A percentile compares a stretch with the other conserved stretches of the same genome.
Evolutionary conservation across 352 stramenopile species (phyloP).

Genomic region (Pythium sp.): DNA sequence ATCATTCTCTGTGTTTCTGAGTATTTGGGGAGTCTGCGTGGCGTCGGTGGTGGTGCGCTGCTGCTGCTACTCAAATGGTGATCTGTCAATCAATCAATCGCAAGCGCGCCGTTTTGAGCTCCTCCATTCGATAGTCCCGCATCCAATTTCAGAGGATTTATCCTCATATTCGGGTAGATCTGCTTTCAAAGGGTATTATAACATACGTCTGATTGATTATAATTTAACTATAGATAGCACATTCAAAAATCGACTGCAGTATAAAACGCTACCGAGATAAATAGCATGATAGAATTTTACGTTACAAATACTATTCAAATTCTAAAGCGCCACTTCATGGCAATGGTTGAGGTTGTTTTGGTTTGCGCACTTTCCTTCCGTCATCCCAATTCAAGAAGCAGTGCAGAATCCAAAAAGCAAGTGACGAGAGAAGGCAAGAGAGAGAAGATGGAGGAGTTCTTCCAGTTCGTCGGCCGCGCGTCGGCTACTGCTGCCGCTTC

Average conservation of each 20-base stretch:
- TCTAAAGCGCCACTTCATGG: background rate
- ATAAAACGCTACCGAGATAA: background rate
- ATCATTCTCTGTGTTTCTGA: slow-evolving; percentile 5
- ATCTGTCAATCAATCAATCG: slow-evolving; percentile 9
- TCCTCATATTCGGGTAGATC: background rate
- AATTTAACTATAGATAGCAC: background rate
- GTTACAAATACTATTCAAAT: background rate
- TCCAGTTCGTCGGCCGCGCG: slow-evolving; percentile 57
- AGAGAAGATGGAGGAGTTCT: slow-evolving; percentile 55
- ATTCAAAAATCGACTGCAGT: too few species aligned
- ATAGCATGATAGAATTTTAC: background rate
- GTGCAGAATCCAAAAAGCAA: background rate
- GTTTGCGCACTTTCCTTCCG: background rate
- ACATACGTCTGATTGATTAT: background rate
- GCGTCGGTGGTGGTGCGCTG: background rate
- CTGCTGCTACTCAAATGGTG: slow-evolving; percentile 6
- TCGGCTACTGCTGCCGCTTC: slow-evolving; percentile 12
- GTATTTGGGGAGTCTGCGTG: background rate
- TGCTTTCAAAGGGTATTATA: background rate
- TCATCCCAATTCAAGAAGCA: background rate
- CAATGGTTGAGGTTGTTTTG: background rate
- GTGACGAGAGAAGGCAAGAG: background rate
- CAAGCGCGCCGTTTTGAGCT: slow-evolving; percentile 16
- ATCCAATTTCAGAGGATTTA: slow-evolving; percentile 1
- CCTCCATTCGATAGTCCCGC: slow-evolving; percentile 17